phyloP scores from a whole-genome alignment of 805 yeast genomes.

The Ogataea pini region DNA sequence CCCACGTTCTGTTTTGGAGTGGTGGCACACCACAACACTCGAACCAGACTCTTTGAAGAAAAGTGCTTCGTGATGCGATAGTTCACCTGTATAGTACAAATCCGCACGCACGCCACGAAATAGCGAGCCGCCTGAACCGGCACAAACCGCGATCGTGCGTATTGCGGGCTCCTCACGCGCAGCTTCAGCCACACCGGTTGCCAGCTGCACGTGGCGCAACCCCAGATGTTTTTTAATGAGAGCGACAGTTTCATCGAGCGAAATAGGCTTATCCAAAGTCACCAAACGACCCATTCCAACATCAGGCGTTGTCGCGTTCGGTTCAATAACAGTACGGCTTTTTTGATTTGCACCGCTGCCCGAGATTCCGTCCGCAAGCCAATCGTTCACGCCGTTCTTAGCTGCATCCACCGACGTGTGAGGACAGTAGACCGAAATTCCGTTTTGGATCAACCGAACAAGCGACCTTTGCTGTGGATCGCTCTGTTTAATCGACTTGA shows the following conservation, averaged over 20 bases:
- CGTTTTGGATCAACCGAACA: constrained; percentile 66
- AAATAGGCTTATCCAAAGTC: constrained; percentile 43
- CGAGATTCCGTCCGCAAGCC: constrained; percentile 65
- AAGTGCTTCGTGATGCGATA: constrained; percentile 90
- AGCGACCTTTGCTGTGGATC: constrained; percentile 85
- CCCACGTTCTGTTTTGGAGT: constrained; percentile 91
- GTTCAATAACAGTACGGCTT: constrained; percentile 43
- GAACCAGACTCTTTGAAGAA: constrained; percentile 69
- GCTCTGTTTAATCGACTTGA: constrained; percentile 61
- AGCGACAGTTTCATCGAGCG: constrained; percentile 46
- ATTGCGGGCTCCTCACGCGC: constrained; percentile 39
- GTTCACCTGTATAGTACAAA: constrained; percentile 84
- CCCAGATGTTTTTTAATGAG: constrained; percentile 56
- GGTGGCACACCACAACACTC: constrained; percentile 78
- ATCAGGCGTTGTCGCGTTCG: constrained; percentile 44
- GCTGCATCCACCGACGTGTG: constrained; percentile 97
- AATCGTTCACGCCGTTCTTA: constrained; percentile 90
- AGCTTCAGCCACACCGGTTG: constrained; percentile 35
- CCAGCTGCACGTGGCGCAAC: constrained; percentile 63
- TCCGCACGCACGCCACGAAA: constrained; percentile 64
- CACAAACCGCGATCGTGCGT: constrained; percentile 77
- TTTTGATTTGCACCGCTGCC: constrained; percentile 15
- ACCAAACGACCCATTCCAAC: constrained; percentile 86
- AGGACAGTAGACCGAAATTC: constrained; percentile 90
- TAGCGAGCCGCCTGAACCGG: constrained; percentile 90